Evolutionary conservation across 371 early-diverging fungal genomes (phyloP).

Genomic region (Circinella minor): DNA sequence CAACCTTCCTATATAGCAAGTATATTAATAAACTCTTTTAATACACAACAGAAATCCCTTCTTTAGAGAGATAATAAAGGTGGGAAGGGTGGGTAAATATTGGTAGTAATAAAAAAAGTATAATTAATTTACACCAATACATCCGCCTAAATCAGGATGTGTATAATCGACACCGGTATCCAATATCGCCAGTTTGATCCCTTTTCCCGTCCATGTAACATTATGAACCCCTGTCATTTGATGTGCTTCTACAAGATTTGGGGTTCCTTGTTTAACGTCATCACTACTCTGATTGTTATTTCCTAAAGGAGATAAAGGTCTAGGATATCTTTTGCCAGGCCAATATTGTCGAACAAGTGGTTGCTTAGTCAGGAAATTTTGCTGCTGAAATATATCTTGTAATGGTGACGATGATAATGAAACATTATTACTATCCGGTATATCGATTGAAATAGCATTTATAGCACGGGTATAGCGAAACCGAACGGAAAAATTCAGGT

Average conservation of each 20-base stretch:
- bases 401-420: not conserved
- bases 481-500: slow-evolving; percentile 20
- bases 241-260: slow-evolving; percentile 23
- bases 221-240: slow-evolving; percentile 24
- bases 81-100: not conserved
- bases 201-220: slow-evolving; percentile 15
- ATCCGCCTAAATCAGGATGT: slow-evolving; percentile 74
- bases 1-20: slow-evolving; percentile 36
- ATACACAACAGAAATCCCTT: not conserved
- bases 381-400: not conserved
- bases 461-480: slow-evolving; percentile 19
- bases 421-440: not conserved
- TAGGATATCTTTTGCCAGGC: slow-evolving; percentile 25
- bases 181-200: slow-evolving; percentile 23
- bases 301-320: slow-evolving; percentile 1
- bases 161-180: slow-evolving; percentile 63
- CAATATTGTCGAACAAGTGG: slow-evolving; percentile 24
- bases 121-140: slow-evolving; percentile 54
- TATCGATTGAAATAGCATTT: slow-evolving; percentile 25
- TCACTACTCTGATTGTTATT: no score
- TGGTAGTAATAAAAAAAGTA: not conserved
- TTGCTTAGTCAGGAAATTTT: not conserved
- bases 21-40: no score
- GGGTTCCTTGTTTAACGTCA: slow-evolving; percentile 3
- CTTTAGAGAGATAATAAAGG: not conserved